Base-by-base conservation (phyloP, 768 basidiomycete genomes). In the Boletus fagicola region DNA sequence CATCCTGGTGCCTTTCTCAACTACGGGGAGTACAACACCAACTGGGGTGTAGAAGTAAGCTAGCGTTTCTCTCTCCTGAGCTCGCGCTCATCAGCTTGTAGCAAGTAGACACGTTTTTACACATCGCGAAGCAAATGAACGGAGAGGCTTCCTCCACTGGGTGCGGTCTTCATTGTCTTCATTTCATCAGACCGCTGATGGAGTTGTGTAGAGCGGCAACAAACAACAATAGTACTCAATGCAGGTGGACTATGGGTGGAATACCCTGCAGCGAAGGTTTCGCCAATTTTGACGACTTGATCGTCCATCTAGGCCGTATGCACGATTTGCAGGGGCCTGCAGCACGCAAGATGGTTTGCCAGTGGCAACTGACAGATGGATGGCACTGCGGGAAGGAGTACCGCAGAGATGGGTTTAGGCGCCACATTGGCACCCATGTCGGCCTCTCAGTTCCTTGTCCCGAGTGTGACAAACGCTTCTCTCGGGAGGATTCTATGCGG, bases 311-410 rank as follows among this genome's bases (percentile, higher is more conserved):
- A 0, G 31, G 30, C 4, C 0, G 0, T 2, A 20, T 2, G 0
- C 66, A 67, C 4, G 59, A 28, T 0, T 51, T 65, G 6, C 56
- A 33, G 1, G 65, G 65, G 0, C 0, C 47, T 0, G 60, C 60
- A 0, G 24, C 0, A 0, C 38, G 33, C 2, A 40, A 1, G 39
- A 1, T 64, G 0, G 0, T 4, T 4, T 66, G 63, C 22, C 31
- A 26, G 2, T 67, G 65, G 65, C 1, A n/a, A 2, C 2, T 12
- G 26, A 24, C 22, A 0, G 4, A 18, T 0, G 0, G 8, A 2
- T 24, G 26, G 0, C 0, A 0, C 13, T 67, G 65, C n/a, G 20
- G 30, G 4, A 18, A 40, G 0, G 0, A 18, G 1, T 43, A 6
- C 12, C 56, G 61, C 4, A 43, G 67, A 2, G 45, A 59, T 9